Base-by-base conservation (phyloP, 306 rosid species). In the Acacia crassicarpa region DNA sequence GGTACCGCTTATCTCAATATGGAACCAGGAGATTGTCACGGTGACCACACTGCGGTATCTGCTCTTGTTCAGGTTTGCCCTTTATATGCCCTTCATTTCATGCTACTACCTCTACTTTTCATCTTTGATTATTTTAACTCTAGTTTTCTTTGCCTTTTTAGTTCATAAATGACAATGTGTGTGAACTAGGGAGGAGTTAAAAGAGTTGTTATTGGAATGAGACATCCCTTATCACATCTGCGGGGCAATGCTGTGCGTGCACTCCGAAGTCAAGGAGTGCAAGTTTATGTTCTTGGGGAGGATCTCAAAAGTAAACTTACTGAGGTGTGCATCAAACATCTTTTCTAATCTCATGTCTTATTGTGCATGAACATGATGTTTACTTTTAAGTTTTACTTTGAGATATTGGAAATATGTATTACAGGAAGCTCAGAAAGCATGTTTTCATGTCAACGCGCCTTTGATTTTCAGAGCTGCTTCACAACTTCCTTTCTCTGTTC, bases 1-100 rank as follows among this genome's bases (percentile, higher is more conserved):
- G 84, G 93, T 75, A 92, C 94, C 2, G 98, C 98, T 2, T 93
- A 91, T 80, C 89, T 95, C 35, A 95, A 95, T 78, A 73, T 95
- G 98, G 99, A 95, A 79, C 89, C 99, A 8, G 97, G 97, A 10
- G 99, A 93, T 76, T 95, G 94, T 86, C 90, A 92, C 33, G 97
- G 97, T 13, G 97, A 93, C 79, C 85, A 68, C 76, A 63, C 91
- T n/a, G 96, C 96, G 16, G 93, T 93, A 7, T 89, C 99, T 32
- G 91, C 98, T 58, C 90, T 95, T 9, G 78, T 92, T 76, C 91
- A 92, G 98, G 98, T 94, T 84, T 46, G 11, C 30, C 38, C 25
- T n/a, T 46, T 48, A 8, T 11, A 11, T 35, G 19, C 27, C 27
- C 33, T 59, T 77, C 19, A 35, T 33, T 30, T 38, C 15, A 10